These are phyloP conservation scores for Aspergillus sparsus DNA, from an alignment of 495 filamentous ascomycete species.

Conservation along the genomic window DNA sequence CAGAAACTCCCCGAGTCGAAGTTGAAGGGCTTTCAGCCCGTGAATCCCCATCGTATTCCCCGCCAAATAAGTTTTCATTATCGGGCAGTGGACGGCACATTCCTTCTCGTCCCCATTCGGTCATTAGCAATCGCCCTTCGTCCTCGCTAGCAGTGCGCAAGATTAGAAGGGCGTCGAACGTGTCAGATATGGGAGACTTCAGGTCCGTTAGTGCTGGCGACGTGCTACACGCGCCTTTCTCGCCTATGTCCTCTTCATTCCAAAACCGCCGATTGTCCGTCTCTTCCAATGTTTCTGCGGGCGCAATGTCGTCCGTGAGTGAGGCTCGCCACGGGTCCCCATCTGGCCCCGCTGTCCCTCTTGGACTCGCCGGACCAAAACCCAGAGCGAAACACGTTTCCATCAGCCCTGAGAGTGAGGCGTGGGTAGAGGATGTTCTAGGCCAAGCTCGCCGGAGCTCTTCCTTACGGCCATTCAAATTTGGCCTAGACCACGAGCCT, in stretches of 20 bases:
- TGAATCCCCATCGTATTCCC: constrained; percentile 36
- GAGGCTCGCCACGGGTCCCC: constrained; percentile 27
- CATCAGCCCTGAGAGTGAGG: constrained; percentile 54
- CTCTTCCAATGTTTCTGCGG: constrained; percentile 42
- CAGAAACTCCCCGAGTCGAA: constrained; percentile 46
- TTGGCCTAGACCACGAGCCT: constrained; percentile 21
- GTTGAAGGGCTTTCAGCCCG: constrained; percentile 42
- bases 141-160: constrained; percentile 48
- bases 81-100: constrained; percentile 32
- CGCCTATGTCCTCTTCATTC: constrained; percentile 30
- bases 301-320: constrained; percentile 31
- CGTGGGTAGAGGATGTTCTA: constrained; percentile 52
- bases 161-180: constrained; percentile 40
- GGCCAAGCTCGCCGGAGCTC: constrained; percentile 45
- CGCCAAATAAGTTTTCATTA: constrained; percentile 31
- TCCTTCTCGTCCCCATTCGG: constrained; percentile 40
- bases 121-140: constrained; percentile 38
- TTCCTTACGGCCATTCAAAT: constrained; percentile 32
- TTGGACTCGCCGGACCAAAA: constrained; percentile 52
- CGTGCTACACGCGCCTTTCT: constrained; percentile 32
- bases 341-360: constrained; percentile 35
- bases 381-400: constrained; percentile 45
- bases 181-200: constrained; percentile 36
- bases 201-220: constrained; percentile 34
- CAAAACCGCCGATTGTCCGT: constrained; percentile 38